Percentiles rank a stretch among this genome's conserved stretches.
Evolutionary conservation across 164 flowering plant genomes (phyloP).

Genomic region (Taxillus chinensis): DNA sequence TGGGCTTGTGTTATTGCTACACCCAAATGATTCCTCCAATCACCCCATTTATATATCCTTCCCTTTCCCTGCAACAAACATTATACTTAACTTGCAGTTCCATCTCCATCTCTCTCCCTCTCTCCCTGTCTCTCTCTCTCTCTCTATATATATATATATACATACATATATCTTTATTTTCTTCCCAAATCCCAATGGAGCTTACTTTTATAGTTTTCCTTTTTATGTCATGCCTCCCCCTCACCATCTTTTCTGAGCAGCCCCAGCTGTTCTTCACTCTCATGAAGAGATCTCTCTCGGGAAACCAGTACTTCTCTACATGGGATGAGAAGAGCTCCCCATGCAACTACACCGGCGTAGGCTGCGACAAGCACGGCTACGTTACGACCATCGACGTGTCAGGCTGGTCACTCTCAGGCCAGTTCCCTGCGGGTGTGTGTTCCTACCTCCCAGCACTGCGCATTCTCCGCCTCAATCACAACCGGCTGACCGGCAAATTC

Average conservation of each 20-base stretch:
- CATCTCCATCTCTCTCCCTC: not conserved
- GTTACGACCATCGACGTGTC: conserved; percentile 44
- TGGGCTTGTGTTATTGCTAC: conserved; percentile 21
- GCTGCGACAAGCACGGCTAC: conserved; percentile 42
- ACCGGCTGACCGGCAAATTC: conserved; percentile 40
- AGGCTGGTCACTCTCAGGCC: conserved; percentile 49
- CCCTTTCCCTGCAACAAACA: conserved; percentile 18
- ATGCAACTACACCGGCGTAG: conserved; percentile 59
- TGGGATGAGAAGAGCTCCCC: conserved; percentile 38
- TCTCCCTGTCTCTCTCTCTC: conserved; percentile 1
- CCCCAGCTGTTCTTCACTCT: conserved; percentile 39
- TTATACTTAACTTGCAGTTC: not conserved
- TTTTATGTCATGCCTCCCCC: conserved; percentile 14
- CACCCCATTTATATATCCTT: conserved; percentile 39
- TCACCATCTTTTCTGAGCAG: conserved; percentile 28
- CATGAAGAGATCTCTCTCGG: conserved; percentile 48
- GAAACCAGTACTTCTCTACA: conserved; percentile 31
- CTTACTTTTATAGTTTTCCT: conserved; percentile 10
- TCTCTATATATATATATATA: too few species aligned
- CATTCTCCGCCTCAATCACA: conserved; percentile 38
- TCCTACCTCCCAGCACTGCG: conserved; percentile 51
- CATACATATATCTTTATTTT: not conserved
- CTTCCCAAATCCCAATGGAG: conserved; percentile 18
- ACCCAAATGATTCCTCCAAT: conserved; percentile 19
- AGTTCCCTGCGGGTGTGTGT: conserved; percentile 53